Percentiles rank a stretch among this genome's conserved stretches.
Conservation (phyloP, 305 asterid genomes). For the Solanum hybrid region DNA sequence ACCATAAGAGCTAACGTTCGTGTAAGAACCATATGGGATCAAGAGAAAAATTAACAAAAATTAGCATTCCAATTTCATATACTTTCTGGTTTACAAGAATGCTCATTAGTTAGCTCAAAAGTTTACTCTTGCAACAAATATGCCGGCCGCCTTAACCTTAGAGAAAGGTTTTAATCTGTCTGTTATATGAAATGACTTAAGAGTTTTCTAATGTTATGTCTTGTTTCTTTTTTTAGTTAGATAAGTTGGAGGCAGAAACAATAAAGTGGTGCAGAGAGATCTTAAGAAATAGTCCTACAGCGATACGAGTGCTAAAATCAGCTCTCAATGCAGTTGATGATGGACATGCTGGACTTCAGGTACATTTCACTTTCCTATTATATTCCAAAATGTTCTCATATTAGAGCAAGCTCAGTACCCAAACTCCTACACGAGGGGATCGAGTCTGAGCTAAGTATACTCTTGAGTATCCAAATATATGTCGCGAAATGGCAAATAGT, state of each 20-base stretch:
- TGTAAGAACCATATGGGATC: background rate
- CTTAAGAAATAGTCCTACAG: conserved; percentile 81
- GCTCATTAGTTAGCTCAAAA: background rate
- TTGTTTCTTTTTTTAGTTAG: conserved; percentile 34
- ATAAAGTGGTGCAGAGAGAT: conserved; percentile 91
- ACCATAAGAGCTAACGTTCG: background rate
- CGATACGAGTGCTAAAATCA: conserved; percentile 70
- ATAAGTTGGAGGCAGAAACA: conserved; percentile 78
- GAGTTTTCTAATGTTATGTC: background rate
- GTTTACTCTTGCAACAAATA: background rate
- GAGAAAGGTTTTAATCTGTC: background rate
- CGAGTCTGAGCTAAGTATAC: background rate
- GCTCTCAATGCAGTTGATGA: conserved; percentile 91
- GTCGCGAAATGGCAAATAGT: background rate
- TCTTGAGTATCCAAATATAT: background rate
- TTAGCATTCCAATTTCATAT: background rate
- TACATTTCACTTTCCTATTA: conserved; percentile 6
- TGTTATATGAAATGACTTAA: background rate
- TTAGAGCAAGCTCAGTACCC: background rate
- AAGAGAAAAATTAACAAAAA: background rate
- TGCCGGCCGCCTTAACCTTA: background rate
- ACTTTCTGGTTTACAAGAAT: background rate
- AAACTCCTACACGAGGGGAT: background rate
- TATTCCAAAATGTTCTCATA: background rate
- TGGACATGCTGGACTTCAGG: conserved; percentile 97